Evolutionary conservation across 352 stramenopile species (phyloP), one percentile per base, ranked within the genome.

Genomic region (Globisporangium apiculatum): DNA sequence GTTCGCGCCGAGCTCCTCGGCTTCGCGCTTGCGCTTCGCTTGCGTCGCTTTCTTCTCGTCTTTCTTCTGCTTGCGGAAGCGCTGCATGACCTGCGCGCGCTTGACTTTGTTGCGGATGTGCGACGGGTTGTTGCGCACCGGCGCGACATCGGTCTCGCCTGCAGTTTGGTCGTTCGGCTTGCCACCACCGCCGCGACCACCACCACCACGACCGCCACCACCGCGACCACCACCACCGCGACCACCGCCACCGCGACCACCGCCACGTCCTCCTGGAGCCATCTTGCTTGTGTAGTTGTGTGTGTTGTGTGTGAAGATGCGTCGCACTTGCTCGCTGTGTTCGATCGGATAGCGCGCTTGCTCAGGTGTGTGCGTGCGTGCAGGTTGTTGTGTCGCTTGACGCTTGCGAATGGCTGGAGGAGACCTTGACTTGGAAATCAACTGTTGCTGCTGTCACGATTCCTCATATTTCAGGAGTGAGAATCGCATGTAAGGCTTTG

Each of bases 131-230:
- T n/a, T 55, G 37, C 58, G 58, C 58, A 64, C 36, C 18, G 52
- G 58, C 15, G 52, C 51, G 42, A 51, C 12, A 9, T 57, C 49
- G 17, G 17, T 48, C 2, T 47, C 58, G 3, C 50, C 51, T 18
- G 35, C 18, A 37, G 11, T 17, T 9, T 18, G 41, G 10, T 50
- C 55, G 10, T 62, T 68, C 5, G 49, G 24, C 12, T 73, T 63
- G 8, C 31, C 41, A 0, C 60, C 51, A 0, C 48, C 61, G 7
- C 64, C 58, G 49, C 73, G 48, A 14, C 57, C 14, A 11, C 56
- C 56, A 6, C 48, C 11, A 12, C 55, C 55, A 18, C 49, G 9
- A 5, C 57, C 12, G 7, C 51, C 14, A 14, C 51, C 18, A 14
- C 58, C 37, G 12, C 55, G n/a, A 11, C 54, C 35, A 6, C 55